These are phyloP conservation scores for Vigna trinervia DNA, from an alignment of 306 rosid species.

Conservation along the genomic window DNA sequence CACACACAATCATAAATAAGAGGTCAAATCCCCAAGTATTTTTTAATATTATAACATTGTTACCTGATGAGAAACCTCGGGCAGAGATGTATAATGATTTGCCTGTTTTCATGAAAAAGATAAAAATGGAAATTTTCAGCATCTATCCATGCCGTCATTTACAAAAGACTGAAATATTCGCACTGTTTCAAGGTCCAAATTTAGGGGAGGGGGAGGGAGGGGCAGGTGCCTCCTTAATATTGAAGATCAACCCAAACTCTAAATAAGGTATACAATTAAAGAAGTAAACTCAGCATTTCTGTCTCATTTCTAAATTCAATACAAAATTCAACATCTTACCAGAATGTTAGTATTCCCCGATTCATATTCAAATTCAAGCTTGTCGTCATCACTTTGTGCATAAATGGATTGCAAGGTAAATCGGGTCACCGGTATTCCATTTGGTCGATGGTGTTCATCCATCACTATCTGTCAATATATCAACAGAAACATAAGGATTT, in stretches of 20 bases:
- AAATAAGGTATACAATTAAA: background rate
- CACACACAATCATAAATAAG: constrained; percentile 21
- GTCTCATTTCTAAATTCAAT: constrained; percentile 23
- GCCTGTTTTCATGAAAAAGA: constrained; percentile 52
- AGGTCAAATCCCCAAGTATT: constrained; percentile 6
- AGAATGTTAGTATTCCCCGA: constrained; percentile 89
- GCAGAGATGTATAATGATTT: constrained; percentile 75
- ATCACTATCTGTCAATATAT: constrained; percentile 79
- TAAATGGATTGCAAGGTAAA: constrained; percentile 91
- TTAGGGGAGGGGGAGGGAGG: too few species aligned
- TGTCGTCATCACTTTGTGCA: constrained; percentile 92
- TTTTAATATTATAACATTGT: constrained; percentile 34
- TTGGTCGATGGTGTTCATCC: constrained; percentile 94
- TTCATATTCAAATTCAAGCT: constrained; percentile 97
- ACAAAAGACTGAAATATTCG: too few species aligned
- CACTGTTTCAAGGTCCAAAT: too few species aligned
- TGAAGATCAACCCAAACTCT: too few species aligned
- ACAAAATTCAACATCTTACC: constrained; percentile 62
- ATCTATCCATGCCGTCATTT: constrained; percentile 7
- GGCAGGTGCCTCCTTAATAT: too few species aligned
- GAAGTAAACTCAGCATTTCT: constrained; percentile 24
- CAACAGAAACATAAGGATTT: constrained; percentile 29
- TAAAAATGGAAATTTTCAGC: constrained; percentile 36
- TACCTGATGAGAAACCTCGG: constrained; percentile 94
- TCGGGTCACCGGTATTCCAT: constrained; percentile 91